Conservation (phyloP, 495 filamentous ascomycete species). For the Ascodesmis nigricans region DNA sequence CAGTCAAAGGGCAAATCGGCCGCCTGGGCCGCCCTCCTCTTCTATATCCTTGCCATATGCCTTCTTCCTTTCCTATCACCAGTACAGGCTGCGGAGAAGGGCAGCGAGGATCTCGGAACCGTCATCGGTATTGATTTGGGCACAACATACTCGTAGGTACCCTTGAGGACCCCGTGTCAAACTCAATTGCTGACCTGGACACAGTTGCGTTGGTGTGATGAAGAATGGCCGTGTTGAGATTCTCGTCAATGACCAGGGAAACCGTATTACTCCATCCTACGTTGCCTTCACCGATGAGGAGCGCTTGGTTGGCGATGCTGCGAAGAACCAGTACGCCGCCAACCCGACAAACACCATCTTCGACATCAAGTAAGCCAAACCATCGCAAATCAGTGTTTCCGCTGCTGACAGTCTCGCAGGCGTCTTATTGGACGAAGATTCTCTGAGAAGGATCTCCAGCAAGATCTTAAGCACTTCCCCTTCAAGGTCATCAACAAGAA, state of each 20-base stretch:
- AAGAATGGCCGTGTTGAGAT: slow-evolving; percentile 96
- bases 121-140: slow-evolving; percentile 98
- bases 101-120: slow-evolving; percentile 57
- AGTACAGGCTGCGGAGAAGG: slow-evolving; percentile 51
- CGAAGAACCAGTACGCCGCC: slow-evolving; percentile 95
- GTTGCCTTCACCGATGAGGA: slow-evolving; percentile 98
- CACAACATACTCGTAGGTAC: slow-evolving; percentile 70
- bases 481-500: slow-evolving; percentile 66
- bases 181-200: neutral
- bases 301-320: slow-evolving; percentile 89
- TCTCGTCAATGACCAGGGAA: slow-evolving; percentile 91
- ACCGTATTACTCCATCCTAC: slow-evolving; percentile 96
- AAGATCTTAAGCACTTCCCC: slow-evolving; percentile 74
- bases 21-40: slow-evolving; percentile 48
- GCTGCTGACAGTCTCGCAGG: slow-evolving; percentile 26
- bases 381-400: neutral
- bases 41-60: slow-evolving; percentile 62
- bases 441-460: slow-evolving; percentile 63
- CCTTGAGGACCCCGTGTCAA: too few species aligned
- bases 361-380: slow-evolving; percentile 61
- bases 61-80: slow-evolving; percentile 51
- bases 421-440: slow-evolving; percentile 81
- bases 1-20: slow-evolving; percentile 22
- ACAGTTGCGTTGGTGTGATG: slow-evolving; percentile 87
- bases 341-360: slow-evolving; percentile 80